phyloP scores from a whole-genome alignment of 305 asterid species.

The Caryopteris hybrid region DNA sequence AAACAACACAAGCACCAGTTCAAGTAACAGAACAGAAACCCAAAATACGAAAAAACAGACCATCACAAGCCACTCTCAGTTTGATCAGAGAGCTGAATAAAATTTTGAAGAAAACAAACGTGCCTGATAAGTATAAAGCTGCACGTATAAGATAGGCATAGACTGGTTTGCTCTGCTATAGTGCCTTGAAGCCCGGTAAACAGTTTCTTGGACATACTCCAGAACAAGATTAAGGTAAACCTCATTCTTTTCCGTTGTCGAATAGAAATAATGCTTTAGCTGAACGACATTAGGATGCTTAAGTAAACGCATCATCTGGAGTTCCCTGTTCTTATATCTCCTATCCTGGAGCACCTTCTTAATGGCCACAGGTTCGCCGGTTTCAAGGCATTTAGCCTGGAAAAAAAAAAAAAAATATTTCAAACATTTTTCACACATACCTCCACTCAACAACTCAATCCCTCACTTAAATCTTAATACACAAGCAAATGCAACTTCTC shows the following conservation, averaged over 20 bases:
- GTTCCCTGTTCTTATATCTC: slow-evolving; percentile 93
- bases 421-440: neutral
- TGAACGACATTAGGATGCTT: slow-evolving; percentile 79
- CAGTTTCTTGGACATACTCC: slow-evolving; percentile 87
- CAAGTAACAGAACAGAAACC: neutral
- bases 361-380: slow-evolving; percentile 85
- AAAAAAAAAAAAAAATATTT: neutral
- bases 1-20: neutral
- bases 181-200: slow-evolving; percentile 70
- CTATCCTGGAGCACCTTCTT: slow-evolving; percentile 94
- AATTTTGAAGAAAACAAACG: neutral
- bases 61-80: neutral
- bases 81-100: too few species aligned
- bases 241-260: slow-evolving; percentile 88
- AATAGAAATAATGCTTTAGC: slow-evolving; percentile 77
- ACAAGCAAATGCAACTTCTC: neutral
- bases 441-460: too few species aligned
- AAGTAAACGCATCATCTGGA: slow-evolving; percentile 77
- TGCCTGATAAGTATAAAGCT: slow-evolving; percentile 88
- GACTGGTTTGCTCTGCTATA: slow-evolving; percentile 68
- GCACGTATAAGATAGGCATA: slow-evolving; percentile 78
- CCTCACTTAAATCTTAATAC: neutral
- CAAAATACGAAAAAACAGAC: neutral
- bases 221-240: slow-evolving; percentile 88
- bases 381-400: slow-evolving; percentile 88